Evolutionary conservation across 495 filamentous ascomycete genomes (phyloP).

Genomic region (Aspergillus sclerotiicarbonarius): DNA sequence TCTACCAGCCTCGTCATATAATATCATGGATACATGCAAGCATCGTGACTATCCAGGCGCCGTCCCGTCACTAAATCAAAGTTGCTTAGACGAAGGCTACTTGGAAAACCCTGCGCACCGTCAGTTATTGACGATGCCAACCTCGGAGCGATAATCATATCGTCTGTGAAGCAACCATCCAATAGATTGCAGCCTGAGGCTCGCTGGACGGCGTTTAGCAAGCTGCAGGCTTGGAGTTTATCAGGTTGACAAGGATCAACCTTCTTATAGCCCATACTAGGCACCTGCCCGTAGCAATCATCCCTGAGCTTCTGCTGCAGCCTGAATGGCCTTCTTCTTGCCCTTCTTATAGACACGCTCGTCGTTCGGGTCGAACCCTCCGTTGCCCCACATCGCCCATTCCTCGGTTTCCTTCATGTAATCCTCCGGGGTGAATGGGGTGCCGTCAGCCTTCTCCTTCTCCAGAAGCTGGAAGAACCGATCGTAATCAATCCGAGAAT

Average conservation of each 20-base stretch:
- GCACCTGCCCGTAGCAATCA: neutral
- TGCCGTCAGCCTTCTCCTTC: slow-evolving; percentile 54
- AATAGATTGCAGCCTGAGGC: neutral
- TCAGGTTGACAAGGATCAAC: no score
- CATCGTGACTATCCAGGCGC: neutral
- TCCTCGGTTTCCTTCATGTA: slow-evolving; percentile 86
- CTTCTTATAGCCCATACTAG: no score
- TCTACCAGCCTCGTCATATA: neutral
- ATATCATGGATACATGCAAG: neutral
- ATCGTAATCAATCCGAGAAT: slow-evolving; percentile 85
- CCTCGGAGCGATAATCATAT: no score
- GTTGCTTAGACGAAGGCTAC: no score
- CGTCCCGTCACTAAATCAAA: no score
- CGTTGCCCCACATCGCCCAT: slow-evolving; percentile 93
- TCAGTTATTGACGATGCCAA: no score
- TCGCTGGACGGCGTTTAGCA: no score
- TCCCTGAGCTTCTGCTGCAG: neutral
- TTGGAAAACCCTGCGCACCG: no score
- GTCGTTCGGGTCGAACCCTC: slow-evolving; percentile 91
- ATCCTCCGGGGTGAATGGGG: slow-evolving; percentile 76
- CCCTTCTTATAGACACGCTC: slow-evolving; percentile 81
- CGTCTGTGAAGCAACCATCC: no score
- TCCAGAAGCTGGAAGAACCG: slow-evolving; percentile 85
- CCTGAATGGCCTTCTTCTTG: slow-evolving; percentile 29
- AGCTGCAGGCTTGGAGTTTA: no score